Evolutionary conservation across 202 grass and related monocot species (phyloP), one percentile per base, ranked within the genome.

Genomic region (Carex sylvatica): DNA sequence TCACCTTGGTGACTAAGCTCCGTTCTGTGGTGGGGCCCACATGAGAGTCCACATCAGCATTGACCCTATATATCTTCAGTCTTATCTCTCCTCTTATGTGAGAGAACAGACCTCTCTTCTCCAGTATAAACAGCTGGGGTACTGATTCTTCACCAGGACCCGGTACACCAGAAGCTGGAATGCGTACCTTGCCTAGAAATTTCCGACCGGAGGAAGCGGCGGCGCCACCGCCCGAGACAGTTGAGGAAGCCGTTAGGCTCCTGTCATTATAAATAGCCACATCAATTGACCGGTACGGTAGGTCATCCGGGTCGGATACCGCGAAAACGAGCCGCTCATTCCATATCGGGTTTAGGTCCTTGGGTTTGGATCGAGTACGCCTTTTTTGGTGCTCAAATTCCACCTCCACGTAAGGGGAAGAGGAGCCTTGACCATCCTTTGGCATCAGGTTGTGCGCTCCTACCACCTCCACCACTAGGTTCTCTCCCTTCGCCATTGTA

Each of bases 391-490:
- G 88, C 87, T 97, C 92, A 81, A 97, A 97, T 78, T 97, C 92
- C 0, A 94, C 90, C 88, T 97, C 94, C 0, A 97, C 94, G 85
- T 85, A 97, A 0, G 94, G 83, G 44, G 92, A 92, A 0, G 94
- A 97, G 42, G 94, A 94, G 5, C 94, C 94, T 70, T 94, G 91
- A 0, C 94, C 94, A 64, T 97, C 92, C 77, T 97, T 97, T 67
- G 92, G 94, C 94, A 97, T 94, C 30, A 97, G 88, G 85, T 94
- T 97, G 90, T 94, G 92, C 77, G 94, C 94, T 77, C 88, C 94
- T 54, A 92, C 88, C 77, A 97, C 91, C 90, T 97, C 94, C 80
- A 97, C 94, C 88, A 94, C 94, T 65, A 97, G 87, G 85, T 86
- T 92, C 94, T 97, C 94, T 72, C 78, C 91, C 85, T 91, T 89